These are phyloP conservation scores for Dryas octopetala DNA, from an alignment of 306 rosid genomes.

Conservation along the genomic window DNA sequence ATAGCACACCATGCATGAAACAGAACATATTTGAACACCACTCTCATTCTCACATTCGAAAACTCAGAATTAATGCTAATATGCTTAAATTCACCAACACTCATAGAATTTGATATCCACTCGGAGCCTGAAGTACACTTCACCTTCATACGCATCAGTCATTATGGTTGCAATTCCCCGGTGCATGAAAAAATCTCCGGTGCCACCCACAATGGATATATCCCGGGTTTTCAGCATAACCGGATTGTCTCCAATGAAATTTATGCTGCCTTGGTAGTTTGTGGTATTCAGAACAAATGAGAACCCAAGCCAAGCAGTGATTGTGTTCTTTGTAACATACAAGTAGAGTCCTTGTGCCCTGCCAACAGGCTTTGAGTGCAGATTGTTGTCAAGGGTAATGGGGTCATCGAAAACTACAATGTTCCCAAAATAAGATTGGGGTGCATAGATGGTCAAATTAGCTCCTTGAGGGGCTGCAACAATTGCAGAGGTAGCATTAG, in stretches of 20 bases:
- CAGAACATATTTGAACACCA: not conserved
- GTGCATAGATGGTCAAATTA: constrained; percentile 53
- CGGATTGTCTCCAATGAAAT: no score
- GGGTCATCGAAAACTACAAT: constrained; percentile 63
- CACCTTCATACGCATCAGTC: constrained; percentile 74
- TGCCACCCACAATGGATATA: no score
- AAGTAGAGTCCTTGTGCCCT: no score
- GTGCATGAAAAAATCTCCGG: no score
- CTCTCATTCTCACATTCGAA: not conserved
- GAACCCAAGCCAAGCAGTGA: no score
- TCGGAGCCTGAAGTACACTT: constrained; percentile 65
- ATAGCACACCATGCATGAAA: not conserved
- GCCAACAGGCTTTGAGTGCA: no score
- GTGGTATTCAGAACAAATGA: no score
- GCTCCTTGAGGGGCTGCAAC: constrained; percentile 68
- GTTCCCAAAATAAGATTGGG: constrained; percentile 57
- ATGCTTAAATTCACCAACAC: constrained; percentile 46
- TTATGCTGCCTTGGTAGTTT: no score
- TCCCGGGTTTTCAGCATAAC: no score
- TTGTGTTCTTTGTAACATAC: no score
- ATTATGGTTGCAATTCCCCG: constrained; percentile 67
- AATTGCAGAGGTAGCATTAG: constrained; percentile 69
- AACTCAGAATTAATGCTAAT: not conserved
- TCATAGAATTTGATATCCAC: constrained; percentile 67
- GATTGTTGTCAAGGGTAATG: no score